These are phyloP conservation scores for Pisolithus sp. DNA, from an alignment of 768 basidiomycete species.

Conservation along the genomic window DNA sequence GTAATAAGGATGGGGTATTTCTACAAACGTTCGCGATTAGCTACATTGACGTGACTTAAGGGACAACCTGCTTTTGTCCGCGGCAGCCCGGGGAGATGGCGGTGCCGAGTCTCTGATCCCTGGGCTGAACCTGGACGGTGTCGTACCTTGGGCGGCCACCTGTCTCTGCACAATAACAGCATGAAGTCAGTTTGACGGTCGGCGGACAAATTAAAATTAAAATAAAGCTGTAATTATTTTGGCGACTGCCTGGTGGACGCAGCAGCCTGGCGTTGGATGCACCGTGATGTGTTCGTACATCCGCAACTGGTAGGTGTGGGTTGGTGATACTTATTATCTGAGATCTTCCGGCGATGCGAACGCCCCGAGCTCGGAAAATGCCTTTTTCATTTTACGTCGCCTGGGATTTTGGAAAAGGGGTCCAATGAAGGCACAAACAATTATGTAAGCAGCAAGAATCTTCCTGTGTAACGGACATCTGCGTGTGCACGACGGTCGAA, in stretches of 20 bases:
- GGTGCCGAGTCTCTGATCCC: slow-evolving; percentile 5
- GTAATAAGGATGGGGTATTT: background rate
- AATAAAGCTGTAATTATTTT: background rate
- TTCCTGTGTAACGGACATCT: background rate
- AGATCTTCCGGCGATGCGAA: slow-evolving; percentile 29
- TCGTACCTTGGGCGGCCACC: background rate
- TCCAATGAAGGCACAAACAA: background rate
- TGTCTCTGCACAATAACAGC: background rate
- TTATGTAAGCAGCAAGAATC: background rate
- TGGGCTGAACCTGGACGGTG: background rate
- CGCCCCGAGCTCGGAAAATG: slow-evolving; percentile 26
- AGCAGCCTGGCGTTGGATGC: background rate
- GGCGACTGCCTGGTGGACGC: background rate
- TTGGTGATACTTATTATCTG: slow-evolving; percentile 12
- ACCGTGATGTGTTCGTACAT: background rate
- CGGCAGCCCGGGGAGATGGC: slow-evolving; percentile 9
- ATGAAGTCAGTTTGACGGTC: background rate
- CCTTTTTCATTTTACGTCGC: slow-evolving; percentile 12
- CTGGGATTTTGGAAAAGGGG: background rate
- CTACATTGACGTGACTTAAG: slow-evolving; percentile 1
- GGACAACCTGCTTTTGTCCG: slow-evolving; percentile 8
- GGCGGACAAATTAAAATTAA: background rate
- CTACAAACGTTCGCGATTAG: background rate
- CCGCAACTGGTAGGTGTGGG: background rate
- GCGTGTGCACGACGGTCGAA: no score